Evolutionary conservation across 2,329 filamentous ascomycete species (phyloP).

Genomic region (Fusarium sulawesiense): DNA sequence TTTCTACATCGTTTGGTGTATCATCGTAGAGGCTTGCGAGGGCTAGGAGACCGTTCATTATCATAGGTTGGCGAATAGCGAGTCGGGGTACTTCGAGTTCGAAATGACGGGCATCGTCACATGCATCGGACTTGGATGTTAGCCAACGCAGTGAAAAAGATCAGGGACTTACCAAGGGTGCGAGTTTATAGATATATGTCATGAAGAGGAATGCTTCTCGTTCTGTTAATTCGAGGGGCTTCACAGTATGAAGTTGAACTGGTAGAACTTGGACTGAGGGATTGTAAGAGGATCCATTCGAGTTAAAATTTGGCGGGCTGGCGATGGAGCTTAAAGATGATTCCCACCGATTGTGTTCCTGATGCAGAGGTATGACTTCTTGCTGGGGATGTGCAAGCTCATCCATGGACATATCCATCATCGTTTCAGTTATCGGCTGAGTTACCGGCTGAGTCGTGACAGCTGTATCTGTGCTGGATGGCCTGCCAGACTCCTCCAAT

Average conservation of each 20-base stretch:
- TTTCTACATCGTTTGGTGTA: not conserved
- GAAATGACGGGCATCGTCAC: conserved; percentile 4
- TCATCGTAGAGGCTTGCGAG: conserved; percentile 12
- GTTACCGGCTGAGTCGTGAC: not conserved
- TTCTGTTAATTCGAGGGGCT: not conserved
- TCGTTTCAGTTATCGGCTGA: no score
- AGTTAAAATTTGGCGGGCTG: no score
- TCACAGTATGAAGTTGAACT: no score
- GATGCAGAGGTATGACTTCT: no score
- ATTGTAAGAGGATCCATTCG: no score
- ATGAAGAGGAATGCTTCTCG: conserved; percentile 8
- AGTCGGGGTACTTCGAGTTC: conserved; percentile 4
- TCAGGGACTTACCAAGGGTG: not conserved
- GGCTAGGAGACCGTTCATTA: conserved; percentile 11
- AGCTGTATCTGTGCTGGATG: no score
- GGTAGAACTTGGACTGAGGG: no score
- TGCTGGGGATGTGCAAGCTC: no score
- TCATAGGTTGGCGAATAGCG: not conserved
- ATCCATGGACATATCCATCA: no score
- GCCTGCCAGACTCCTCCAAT: no score
- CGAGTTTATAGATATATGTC: conserved; percentile 4
- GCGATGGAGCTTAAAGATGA: no score
- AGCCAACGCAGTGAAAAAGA: not conserved
- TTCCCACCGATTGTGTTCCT: no score
- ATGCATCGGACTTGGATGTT: conserved; percentile 1